Conservation (phyloP, 495 filamentous ascomycete species). For the Xylaria bambusicola region DNA sequence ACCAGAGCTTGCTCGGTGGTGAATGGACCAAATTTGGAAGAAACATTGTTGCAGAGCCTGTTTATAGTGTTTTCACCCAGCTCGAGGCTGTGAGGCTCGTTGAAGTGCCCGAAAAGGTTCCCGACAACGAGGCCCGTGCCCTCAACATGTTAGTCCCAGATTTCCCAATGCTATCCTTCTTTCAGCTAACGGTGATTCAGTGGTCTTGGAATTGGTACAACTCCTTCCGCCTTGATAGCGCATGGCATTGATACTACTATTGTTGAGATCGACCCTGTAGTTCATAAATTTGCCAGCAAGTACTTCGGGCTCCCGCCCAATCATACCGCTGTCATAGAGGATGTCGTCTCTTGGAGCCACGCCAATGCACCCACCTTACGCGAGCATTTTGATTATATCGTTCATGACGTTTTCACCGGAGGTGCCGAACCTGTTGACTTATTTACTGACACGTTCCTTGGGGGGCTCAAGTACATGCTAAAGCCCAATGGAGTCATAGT, state of each 20-base stretch:
- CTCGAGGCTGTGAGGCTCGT: constrained; percentile 88
- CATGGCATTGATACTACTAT: constrained; percentile 91
- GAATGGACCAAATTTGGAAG: constrained; percentile 72
- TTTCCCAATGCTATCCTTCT: not conserved
- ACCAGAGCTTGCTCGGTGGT: constrained; percentile 92
- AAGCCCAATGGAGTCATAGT: constrained; percentile 81
- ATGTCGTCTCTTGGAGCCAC: constrained; percentile 78
- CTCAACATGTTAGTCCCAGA: constrained; percentile 70
- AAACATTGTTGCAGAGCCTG: constrained; percentile 69
- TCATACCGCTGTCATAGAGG: constrained; percentile 77
- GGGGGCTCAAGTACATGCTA: constrained; percentile 66
- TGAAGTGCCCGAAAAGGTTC: constrained; percentile 53
- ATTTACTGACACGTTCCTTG: constrained; percentile 83
- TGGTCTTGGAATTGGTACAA: constrained; percentile 89
- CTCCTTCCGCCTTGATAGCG: constrained; percentile 78
- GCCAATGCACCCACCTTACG: constrained; percentile 39
- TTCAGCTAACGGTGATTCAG: constrained; percentile 45
- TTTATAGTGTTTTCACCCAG: constrained; percentile 91
- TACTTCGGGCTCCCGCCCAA: constrained; percentile 81
- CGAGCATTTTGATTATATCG: constrained; percentile 78
- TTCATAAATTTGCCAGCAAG: constrained; percentile 75
- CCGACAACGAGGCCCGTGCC: constrained; percentile 70
- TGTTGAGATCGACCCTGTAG: constrained; percentile 89
- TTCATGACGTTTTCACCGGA: constrained; percentile 99
- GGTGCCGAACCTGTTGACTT: constrained; percentile 86